Evolutionary conservation across 2,329 filamentous ascomycete genomes (phyloP), one percentile per base, ranked within the genome.

Genomic region (Arthroderma sp.): DNA sequence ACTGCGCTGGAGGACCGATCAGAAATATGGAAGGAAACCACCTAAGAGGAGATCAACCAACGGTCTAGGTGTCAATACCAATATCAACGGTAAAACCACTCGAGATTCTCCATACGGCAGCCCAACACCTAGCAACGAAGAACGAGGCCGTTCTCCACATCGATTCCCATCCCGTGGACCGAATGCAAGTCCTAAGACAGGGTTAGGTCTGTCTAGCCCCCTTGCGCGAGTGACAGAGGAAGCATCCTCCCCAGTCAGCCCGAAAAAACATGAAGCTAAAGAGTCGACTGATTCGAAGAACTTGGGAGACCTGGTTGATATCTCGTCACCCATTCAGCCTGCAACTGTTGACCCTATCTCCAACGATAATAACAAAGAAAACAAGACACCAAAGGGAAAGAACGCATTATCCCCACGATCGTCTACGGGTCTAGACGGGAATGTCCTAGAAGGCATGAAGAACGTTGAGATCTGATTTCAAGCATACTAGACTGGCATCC

Each of bases 1-100:
- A 58, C 70, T 98, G 55, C 77, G 91, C 54, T 96, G 91, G 87
- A 81, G 91, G 60, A 81, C 83, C 67, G 91, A 98, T 61, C 89
- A 96, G 63, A 96, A 94, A 68, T 83, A 91, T 61, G 89, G 89
- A 40, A 70, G 77, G 45, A 71, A 70, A 53, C 62, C 61, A 31
- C 70, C 70, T 41, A 73, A 68, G 52, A 69, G 67, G 56, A 70
- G 70, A 52, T 59, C 57, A 30, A 65, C 62, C 55, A 62, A 67
- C 51, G 64, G 70, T 47, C 61, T 76, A 55, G 70, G 72, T 31
- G 67, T 75, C 50, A 78, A 74, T 52, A 69, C 72, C 10, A 69
- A 66, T 38, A 60, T 68, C n/a, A 62, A 63, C 4, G 64, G 63
- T 28, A 62, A 63, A 44, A 61, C 68, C 9, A 68, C 63, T 48